A percentile compares a stretch with the other conserved stretches of the same genome.
Conservation (phyloP, 1,139 yeast genomes). For the Williopsis jadinii region DNA sequence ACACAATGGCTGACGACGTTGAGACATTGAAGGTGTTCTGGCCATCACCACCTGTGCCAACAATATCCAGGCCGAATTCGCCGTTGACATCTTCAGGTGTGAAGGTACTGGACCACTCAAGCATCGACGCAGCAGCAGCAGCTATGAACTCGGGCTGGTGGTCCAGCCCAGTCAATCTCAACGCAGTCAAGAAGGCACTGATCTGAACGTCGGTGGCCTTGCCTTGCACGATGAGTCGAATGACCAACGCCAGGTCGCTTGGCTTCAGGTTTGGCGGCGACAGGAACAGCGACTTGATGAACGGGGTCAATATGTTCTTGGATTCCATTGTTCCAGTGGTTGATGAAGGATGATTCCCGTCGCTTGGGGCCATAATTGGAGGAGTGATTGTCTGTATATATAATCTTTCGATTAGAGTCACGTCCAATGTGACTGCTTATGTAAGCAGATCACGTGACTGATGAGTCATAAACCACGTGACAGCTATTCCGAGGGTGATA, state of each 20-base stretch:
- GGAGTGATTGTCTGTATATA: too few species aligned
- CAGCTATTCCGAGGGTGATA: too few species aligned
- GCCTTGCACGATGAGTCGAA: conserved; percentile 53
- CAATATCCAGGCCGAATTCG: conserved; percentile 73
- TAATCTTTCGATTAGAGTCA: too few species aligned
- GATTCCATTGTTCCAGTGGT: not conserved
- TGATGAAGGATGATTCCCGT: too few species aligned
- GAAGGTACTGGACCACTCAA: conserved; percentile 54
- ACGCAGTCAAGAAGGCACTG: conserved; percentile 72
- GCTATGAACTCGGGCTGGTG: conserved; percentile 77
- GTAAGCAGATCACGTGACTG: too few species aligned
- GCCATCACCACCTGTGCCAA: conserved; percentile 98
- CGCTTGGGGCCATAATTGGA: too few species aligned
- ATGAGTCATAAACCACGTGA: too few species aligned
- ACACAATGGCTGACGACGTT: conserved; percentile 89
- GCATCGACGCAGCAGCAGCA: conserved; percentile 69
- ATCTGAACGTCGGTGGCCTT: conserved; percentile 63
- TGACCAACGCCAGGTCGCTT: conserved; percentile 51
- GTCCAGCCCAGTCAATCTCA: conserved; percentile 72
- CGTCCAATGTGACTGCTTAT: too few species aligned
- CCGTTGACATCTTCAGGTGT: conserved; percentile 34
- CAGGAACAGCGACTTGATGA: conserved; percentile 51
- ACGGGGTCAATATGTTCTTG: conserved; percentile 41
- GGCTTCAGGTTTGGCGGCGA: conserved; percentile 57
- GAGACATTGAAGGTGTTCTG: conserved; percentile 95